Evolutionary conservation across 495 filamentous ascomycete species (phyloP).

Genomic region (Podospora tetraspora): DNA sequence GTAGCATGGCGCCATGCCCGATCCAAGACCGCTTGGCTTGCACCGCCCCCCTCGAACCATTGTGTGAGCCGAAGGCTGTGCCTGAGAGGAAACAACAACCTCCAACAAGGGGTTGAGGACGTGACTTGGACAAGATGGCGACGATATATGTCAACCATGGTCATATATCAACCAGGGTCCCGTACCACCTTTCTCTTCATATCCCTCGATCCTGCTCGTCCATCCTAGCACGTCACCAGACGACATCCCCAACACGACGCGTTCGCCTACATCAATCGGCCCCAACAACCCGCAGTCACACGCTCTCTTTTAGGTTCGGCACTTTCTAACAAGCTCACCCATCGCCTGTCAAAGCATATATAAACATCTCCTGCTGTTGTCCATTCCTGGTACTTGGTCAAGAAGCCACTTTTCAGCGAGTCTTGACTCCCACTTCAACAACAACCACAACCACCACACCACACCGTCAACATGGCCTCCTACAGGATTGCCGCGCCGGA

Average conservation of each 20-base stretch:
- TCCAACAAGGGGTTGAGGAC: background rate
- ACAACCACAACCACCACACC: constrained; percentile 3
- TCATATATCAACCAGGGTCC: background rate
- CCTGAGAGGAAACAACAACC: background rate
- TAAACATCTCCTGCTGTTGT: background rate
- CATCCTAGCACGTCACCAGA: too few species aligned
- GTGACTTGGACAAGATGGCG: background rate
- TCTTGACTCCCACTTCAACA: background rate
- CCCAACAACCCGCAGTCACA: background rate
- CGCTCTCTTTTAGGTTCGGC: background rate
- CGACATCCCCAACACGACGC: background rate
- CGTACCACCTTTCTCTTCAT: background rate
- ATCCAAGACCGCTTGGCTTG: background rate
- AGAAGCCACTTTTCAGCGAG: background rate
- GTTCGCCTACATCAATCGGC: background rate
- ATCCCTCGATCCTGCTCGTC: background rate
- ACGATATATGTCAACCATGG: background rate
- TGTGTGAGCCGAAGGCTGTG: background rate
- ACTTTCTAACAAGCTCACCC: background rate
- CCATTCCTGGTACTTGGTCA: background rate
- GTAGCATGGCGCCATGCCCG: background rate
- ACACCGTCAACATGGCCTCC: constrained; percentile 33
- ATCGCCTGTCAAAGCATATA: background rate
- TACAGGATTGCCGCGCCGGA: constrained; percentile 46
- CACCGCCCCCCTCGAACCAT: background rate